phyloP scores from a whole-genome alignment of 2,329 filamentous ascomycete genomes.

The Curvularia sp. region DNA sequence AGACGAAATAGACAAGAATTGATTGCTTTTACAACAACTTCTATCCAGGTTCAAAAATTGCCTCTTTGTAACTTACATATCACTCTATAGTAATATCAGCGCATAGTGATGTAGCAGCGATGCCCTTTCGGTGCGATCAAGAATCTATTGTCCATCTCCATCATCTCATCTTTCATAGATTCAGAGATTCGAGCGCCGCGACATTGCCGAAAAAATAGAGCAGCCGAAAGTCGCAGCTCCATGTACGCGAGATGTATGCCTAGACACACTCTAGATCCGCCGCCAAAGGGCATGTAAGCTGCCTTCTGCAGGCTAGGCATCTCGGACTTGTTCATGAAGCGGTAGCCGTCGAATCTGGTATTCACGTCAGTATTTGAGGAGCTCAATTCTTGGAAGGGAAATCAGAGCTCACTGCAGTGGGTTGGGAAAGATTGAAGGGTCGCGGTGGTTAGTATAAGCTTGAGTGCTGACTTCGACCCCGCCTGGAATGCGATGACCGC shows the following conservation, averaged over 20 bases:
- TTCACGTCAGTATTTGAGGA: too few species aligned
- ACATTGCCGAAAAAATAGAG: constrained; percentile 59
- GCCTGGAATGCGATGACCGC: constrained; percentile 47
- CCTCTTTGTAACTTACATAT: not conserved
- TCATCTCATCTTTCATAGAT: constrained; percentile 43
- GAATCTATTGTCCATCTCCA: constrained; percentile 52
- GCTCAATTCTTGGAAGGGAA: too few species aligned
- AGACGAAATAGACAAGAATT: not conserved
- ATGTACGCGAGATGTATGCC: constrained; percentile 70
- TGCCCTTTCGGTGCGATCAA: constrained; percentile 51
- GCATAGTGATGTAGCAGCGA: constrained; percentile 47
- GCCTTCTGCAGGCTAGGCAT: too few species aligned
- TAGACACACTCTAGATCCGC: constrained; percentile 70
- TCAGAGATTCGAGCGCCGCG: constrained; percentile 33
- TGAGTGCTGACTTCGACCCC: constrained; percentile 49
- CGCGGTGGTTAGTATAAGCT: constrained; percentile 50
- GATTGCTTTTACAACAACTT: too few species aligned
- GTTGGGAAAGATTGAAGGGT: constrained; percentile 13
- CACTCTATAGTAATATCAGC: not conserved
- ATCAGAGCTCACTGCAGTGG: too few species aligned
- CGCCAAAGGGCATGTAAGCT: constrained; percentile 69
- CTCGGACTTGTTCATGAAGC: too few species aligned
- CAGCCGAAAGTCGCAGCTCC: constrained; percentile 60
- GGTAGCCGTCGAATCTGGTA: too few species aligned
- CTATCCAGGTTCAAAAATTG: not conserved